Base-by-base conservation (phyloP, 306 rosid species). In the Rosa lucieae region DNA sequence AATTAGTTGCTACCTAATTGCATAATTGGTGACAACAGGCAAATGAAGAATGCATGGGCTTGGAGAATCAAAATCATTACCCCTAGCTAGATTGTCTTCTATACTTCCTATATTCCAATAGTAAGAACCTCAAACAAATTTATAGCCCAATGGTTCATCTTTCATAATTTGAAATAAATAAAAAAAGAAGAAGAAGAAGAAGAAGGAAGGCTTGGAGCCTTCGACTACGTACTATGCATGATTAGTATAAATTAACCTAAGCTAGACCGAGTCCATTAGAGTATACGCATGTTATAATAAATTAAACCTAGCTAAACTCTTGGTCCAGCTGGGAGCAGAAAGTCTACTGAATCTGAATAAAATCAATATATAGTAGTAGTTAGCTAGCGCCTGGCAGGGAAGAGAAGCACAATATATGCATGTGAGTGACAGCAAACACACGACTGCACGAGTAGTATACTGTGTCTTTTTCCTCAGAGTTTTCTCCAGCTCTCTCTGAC, bases 371-470 rank as follows among this genome's bases (percentile, higher is more conserved):
- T 1, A 32, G 37, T 0, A 35, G 42, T 6, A 9, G 39, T 29
- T 29, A 29, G 32, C 1, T 29, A 29, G 32, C 32, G 32, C 32
- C 32, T 29, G 32, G 32, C 32, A 29, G 32, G 1, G 32, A 29
- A 29, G 32, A 29, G 32, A 29, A 29, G 32, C 32, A 29, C 32
- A 1, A 26, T 58, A 55, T 20, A 8, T 61, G 68, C 53, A 69
- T 11, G 73, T 69, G 73, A 69, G 35, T n/a, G 73, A 43, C 52
- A 69, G 37, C 73, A 42, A 20, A 43, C 72, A 18, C 48, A 40
- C 49, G 37, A 32, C 37, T 44, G 8, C 47, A 18, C 59, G 23
- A 42, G 51, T 11, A n/a, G 52, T 18, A 40, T 39, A 23, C 67
- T 23, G 6, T 23, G 20, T 62, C 40, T 61, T 5, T 61, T 59